Percentiles rank a stretch among this genome's conserved stretches.
phyloP scores from a whole-genome alignment of 352 stramenopile species.

The Phytophthora crassamura region DNA sequence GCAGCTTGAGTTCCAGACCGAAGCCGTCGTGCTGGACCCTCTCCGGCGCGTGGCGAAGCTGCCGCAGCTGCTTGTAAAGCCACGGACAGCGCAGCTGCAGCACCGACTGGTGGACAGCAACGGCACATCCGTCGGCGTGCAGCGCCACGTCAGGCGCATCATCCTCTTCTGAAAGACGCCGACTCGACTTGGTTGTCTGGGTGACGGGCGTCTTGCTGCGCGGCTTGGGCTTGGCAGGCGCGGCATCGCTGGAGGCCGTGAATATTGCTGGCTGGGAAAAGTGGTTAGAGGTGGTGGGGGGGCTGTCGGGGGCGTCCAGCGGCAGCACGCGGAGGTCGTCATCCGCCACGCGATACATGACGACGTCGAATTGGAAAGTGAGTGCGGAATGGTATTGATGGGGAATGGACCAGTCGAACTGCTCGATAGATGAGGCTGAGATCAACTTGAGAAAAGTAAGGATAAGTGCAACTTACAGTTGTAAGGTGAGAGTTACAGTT shows the following conservation, averaged over 20 bases:
- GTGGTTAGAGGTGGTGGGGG: not conserved
- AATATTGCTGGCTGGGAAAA: not conserved
- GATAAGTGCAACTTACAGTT: constrained; percentile 10
- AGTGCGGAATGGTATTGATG: constrained; percentile 1
- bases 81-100: constrained; percentile 44
- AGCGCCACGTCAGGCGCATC: constrained; percentile 50
- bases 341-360: constrained; percentile 31
- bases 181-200: not conserved
- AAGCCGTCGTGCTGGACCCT: not conserved
- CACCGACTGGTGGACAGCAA: constrained; percentile 47
- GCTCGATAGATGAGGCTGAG: constrained; percentile 2
- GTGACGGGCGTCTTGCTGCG: not conserved
- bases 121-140: constrained; percentile 57
- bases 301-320: constrained; percentile 10
- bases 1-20: constrained; percentile 10
- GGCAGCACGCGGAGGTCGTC: constrained; percentile 21
- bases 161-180: constrained; percentile 20
- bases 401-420: not conserved
- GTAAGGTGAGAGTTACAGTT: no score
- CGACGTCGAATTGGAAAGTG: constrained; percentile 1
- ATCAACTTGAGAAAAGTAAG: not conserved
- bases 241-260: not conserved
- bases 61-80: constrained; percentile 45
- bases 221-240: not conserved
- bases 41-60: constrained; percentile 21